A percentile compares a stretch with the other conserved stretches of the same genome.
These are phyloP conservation scores for Flagelloscypha sp. DNA, from an alignment of 768 basidiomycete genomes.

Conservation along the genomic window DNA sequence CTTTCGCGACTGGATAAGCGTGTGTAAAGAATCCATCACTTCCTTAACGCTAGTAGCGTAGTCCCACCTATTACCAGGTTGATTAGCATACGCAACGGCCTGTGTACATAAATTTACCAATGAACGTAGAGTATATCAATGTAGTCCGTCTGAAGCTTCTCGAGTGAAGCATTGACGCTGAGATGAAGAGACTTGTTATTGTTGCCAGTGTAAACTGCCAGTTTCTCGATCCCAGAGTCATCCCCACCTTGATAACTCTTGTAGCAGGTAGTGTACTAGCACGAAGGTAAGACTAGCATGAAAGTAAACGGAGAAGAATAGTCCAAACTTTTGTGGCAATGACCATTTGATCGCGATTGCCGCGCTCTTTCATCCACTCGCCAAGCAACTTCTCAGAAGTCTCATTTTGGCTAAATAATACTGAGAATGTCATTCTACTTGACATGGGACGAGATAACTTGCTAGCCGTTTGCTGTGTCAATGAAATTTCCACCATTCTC, in stretches of 20 bases:
- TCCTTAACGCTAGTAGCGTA: constrained; percentile 37
- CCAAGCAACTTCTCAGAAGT: constrained; percentile 36
- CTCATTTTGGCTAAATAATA: constrained; percentile 28
- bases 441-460: too few relatives aligned
- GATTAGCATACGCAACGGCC: constrained; percentile 37
- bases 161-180: constrained; percentile 23
- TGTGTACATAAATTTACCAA: constrained; percentile 34
- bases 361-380: constrained; percentile 34
- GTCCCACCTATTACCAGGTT: constrained; percentile 46
- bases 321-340: constrained; percentile 26
- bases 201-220: constrained; percentile 37
- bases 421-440: too few relatives aligned
- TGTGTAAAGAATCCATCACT: constrained; percentile 37
- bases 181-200: constrained; percentile 34
- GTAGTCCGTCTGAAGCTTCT: constrained; percentile 17
- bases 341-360: constrained; percentile 31
- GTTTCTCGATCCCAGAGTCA: constrained; percentile 15
- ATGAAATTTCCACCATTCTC: constrained; percentile 32
- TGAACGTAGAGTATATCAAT: constrained; percentile 18
- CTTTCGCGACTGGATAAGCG: constrained; percentile 33
- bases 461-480: constrained; percentile 38
- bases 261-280: constrained; percentile 24
- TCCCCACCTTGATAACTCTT: constrained; percentile 29
- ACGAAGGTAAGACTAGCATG: background rate
- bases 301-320: constrained; percentile 6